phyloP scores from a whole-genome alignment of 805 yeast species.

The Teunomyces cretensis region DNA sequence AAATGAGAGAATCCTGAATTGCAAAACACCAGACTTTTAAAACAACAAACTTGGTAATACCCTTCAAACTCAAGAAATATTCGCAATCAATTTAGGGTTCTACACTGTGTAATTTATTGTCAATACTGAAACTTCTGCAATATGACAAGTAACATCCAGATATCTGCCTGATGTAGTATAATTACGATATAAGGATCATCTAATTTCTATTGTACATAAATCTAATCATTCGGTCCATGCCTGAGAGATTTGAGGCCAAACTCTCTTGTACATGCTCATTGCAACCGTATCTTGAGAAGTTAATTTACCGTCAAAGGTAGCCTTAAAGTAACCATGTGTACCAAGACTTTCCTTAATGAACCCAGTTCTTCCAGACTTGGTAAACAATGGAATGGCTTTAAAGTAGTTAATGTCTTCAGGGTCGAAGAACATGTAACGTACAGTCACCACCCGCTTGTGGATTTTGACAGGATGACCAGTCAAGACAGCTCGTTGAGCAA shows the following conservation, averaged over 20 bases:
- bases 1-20: too few species aligned
- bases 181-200: slow-evolving; percentile 5
- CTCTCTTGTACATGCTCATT: slow-evolving; percentile 90
- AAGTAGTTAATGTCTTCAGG: slow-evolving; percentile 85
- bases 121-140: too few species aligned
- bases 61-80: too few species aligned
- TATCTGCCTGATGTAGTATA: not conserved
- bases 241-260: slow-evolving; percentile 71
- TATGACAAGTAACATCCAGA: too few species aligned
- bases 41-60: too few species aligned
- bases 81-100: too few species aligned
- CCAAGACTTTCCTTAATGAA: slow-evolving; percentile 94
- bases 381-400: slow-evolving; percentile 88
- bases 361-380: slow-evolving; percentile 91
- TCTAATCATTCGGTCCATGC: slow-evolving; percentile 28
- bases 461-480: slow-evolving; percentile 96
- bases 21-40: too few species aligned
- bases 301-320: slow-evolving; percentile 87
- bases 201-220: slow-evolving; percentile 8
- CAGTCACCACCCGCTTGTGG: slow-evolving; percentile 86
- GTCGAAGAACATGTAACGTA: slow-evolving; percentile 96
- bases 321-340: slow-evolving; percentile 97
- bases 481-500: slow-evolving; percentile 84
- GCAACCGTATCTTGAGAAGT: slow-evolving; percentile 91
- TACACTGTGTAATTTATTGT: too few species aligned